Evolutionary conservation across 805 yeast species (phyloP).

Genomic region (Tetrapisispora nanseiensis): DNA sequence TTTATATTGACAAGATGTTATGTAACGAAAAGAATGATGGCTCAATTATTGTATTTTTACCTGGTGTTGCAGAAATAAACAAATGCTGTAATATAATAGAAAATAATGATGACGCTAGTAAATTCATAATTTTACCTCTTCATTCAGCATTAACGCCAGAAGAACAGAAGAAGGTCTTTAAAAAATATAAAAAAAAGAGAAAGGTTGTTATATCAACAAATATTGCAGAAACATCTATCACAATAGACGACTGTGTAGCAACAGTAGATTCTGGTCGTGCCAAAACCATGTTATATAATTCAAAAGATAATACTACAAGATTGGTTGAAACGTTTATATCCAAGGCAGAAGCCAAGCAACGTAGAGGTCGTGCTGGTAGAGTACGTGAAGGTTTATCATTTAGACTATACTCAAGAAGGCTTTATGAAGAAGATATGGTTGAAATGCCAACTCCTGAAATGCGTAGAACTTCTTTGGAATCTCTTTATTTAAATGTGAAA

Average conservation of each 20-base stretch:
- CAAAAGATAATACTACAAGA: constrained; percentile 55
- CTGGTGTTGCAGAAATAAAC: constrained; percentile 84
- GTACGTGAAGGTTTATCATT: constrained; percentile 74
- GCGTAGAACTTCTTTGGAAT: constrained; percentile 71
- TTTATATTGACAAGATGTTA: constrained; percentile 43
- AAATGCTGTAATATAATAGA: constrained; percentile 35
- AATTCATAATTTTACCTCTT: constrained; percentile 52
- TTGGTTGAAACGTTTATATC: constrained; percentile 82
- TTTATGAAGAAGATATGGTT: constrained; percentile 48
- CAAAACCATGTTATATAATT: constrained; percentile 64
- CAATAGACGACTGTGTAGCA: constrained; percentile 89
- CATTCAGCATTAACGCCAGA: constrained; percentile 80
- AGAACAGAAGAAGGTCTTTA: constrained; percentile 75
- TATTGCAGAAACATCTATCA: constrained; percentile 94
- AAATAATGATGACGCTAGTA: constrained; percentile 7
- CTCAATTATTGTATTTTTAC: constrained; percentile 74
- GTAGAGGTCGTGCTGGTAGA: constrained; percentile 99
- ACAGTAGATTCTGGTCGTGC: constrained; percentile 85
- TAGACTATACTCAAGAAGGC: constrained; percentile 60
- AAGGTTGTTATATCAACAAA: constrained; percentile 86
- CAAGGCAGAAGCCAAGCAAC: constrained; percentile 76
- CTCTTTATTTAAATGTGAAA: constrained; percentile 72
- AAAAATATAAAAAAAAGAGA: constrained; percentile 45
- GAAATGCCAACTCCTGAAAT: constrained; percentile 84
- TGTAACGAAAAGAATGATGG: constrained; percentile 39